Conservation (phyloP, 192 early-diverging fungal species). For the Coemansia sp. region DNA sequence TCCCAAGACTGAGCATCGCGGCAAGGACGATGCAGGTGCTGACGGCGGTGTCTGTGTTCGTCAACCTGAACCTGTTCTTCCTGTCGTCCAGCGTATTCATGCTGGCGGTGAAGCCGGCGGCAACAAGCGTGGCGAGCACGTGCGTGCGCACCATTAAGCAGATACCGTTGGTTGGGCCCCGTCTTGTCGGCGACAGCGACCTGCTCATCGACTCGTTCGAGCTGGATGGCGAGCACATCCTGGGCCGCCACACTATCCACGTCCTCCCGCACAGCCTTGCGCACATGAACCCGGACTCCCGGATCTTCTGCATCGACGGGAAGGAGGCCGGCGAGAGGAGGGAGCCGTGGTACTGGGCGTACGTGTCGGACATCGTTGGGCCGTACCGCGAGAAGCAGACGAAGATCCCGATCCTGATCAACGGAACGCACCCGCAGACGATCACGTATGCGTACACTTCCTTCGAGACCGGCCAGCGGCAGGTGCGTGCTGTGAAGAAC, state of each 20-base stretch:
- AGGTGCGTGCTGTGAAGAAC: conserved; percentile 31
- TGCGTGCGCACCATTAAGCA: conserved; percentile 39
- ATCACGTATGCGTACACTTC: conserved; percentile 44
- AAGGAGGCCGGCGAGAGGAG: neutral
- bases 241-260: conserved; percentile 55
- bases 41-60: conserved; percentile 16
- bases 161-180: conserved; percentile 43
- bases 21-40: conserved; percentile 16
- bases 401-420: conserved; percentile 46
- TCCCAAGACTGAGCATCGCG: conserved; percentile 27
- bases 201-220: conserved; percentile 48
- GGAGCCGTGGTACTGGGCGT: conserved; percentile 38
- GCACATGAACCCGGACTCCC: conserved; percentile 43
- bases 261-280: conserved; percentile 52
- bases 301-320: conserved; percentile 33
- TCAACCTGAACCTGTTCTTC: conserved; percentile 46
- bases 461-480: conserved; percentile 40
- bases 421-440: conserved; percentile 45
- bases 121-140: conserved; percentile 31
- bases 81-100: conserved; percentile 39
- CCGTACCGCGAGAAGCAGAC: conserved; percentile 12
- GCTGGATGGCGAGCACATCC: conserved; percentile 50
- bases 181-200: conserved; percentile 52
- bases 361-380: conserved; percentile 17
- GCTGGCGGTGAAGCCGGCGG: conserved; percentile 43